Evolutionary conservation across 1,139 yeast genomes (phyloP).

Genomic region (Yamadazyma buinensis): DNA sequence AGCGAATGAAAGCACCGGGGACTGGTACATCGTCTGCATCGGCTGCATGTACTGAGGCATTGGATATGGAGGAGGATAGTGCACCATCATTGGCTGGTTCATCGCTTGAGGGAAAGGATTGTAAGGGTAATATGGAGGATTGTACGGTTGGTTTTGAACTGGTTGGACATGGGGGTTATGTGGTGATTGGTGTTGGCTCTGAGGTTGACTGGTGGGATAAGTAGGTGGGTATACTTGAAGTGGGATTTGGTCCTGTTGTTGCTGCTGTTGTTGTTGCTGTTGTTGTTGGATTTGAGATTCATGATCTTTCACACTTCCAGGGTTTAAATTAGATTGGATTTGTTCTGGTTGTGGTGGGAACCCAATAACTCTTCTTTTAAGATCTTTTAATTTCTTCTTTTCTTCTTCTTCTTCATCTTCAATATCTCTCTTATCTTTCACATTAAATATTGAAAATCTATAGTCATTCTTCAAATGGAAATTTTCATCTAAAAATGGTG

Average conservation of each 20-base stretch:
- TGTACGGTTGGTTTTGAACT: neutral
- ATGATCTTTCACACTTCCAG: neutral
- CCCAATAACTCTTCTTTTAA: too few species aligned
- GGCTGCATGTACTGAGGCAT: neutral
- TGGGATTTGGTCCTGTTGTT: neutral
- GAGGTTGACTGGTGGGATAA: conserved; percentile 1
- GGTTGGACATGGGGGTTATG: neutral
- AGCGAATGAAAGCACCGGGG: conserved; percentile 7
- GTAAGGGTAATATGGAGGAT: neutral
- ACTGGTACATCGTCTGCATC: neutral
- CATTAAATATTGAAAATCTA: conserved; percentile 29
- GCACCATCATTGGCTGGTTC: neutral
- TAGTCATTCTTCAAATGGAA: conserved; percentile 27
- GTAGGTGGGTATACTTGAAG: neutral
- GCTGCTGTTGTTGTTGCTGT: too few species aligned
- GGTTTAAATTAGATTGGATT: neutral
- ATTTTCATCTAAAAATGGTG: conserved; percentile 28
- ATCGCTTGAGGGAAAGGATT: neutral
- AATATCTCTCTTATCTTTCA: conserved; percentile 9
- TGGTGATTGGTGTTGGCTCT: neutral
- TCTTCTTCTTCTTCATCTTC: conserved; percentile 1
- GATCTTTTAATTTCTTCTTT: neutral
- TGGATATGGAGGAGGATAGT: neutral
- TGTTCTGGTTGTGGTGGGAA: neutral
- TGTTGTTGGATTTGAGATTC: neutral